Evolutionary conservation across 2,329 filamentous ascomycete species (phyloP).

Genomic region (Aspergillus floridensis): DNA sequence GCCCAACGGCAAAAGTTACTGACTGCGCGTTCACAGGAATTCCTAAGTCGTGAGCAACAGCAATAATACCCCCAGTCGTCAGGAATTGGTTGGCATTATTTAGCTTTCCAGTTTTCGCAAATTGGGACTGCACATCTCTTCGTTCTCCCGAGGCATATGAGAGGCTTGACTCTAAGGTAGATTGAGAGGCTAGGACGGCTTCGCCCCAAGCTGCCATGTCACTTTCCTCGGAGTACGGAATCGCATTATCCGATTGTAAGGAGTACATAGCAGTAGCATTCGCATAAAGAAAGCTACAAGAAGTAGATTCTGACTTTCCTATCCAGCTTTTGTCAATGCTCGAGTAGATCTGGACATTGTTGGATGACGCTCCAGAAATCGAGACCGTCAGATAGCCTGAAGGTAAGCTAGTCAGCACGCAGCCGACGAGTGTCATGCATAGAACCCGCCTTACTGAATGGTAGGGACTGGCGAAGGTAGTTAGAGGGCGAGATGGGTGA

Average conservation of each 20-base stretch:
- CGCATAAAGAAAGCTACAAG: constrained; percentile 22
- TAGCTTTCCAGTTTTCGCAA: constrained; percentile 33
- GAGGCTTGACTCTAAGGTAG: constrained; percentile 24
- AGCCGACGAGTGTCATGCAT: background rate
- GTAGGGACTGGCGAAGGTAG: constrained; percentile 45
- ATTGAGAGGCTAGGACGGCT: constrained; percentile 40
- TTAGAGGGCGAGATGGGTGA: constrained; percentile 45
- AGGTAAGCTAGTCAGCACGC: constrained; percentile 7
- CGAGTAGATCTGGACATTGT: constrained; percentile 42
- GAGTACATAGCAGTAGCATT: constrained; percentile 32
- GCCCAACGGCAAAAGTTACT: constrained; percentile 44
- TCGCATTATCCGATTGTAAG: constrained; percentile 31
- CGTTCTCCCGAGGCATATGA: constrained; percentile 32
- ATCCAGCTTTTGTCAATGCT: constrained; percentile 47
- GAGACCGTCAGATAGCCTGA: constrained; percentile 43
- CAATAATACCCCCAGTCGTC: constrained; percentile 32
- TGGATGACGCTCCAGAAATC: constrained; percentile 22
- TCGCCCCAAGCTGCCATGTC: constrained; percentile 47
- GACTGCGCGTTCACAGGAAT: constrained; percentile 25
- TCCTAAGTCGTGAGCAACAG: constrained; percentile 42
- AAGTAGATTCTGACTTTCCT: constrained; percentile 30
- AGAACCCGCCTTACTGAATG: constrained; percentile 33
- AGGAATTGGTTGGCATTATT: constrained; percentile 24
- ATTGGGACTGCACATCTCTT: constrained; percentile 29
- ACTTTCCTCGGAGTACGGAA: constrained; percentile 33